These are phyloP conservation scores for Rhizopogon vulgaris DNA, from an alignment of 768 basidiomycete species.

Conservation along the genomic window DNA sequence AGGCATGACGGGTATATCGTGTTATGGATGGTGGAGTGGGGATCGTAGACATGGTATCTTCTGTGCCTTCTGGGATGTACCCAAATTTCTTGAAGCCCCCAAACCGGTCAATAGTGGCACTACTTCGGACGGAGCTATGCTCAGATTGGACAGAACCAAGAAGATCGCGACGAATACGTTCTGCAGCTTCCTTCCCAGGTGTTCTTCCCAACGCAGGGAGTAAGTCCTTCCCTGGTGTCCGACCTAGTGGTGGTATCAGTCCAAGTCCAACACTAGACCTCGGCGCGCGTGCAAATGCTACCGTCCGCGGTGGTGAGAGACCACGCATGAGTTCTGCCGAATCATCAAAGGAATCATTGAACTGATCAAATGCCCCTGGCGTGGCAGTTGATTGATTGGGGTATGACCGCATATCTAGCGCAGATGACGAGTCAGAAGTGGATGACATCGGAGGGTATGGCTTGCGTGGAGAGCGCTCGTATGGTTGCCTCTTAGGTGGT, in stretches of 20 bases:
- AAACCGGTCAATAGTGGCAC: constrained; percentile 6
- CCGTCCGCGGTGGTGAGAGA: constrained; percentile 50
- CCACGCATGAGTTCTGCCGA: constrained; percentile 33
- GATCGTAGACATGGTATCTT: constrained; percentile 64
- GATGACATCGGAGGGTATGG: constrained; percentile 31
- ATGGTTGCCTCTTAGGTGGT: constrained; percentile 28
- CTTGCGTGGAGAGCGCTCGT: constrained; percentile 23
- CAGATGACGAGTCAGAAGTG: constrained; percentile 19
- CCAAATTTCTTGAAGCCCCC: constrained; percentile 24
- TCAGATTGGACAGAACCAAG: constrained; percentile 47
- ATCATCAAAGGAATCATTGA: constrained; percentile 31
- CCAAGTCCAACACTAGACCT: constrained; percentile 26
- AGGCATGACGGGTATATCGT: constrained; percentile 47
- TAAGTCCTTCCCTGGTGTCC: constrained; percentile 61
- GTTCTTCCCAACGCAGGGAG: constrained; percentile 48
- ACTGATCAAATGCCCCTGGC: constrained; percentile 31
- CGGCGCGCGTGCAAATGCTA: constrained; percentile 42
- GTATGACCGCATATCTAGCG: constrained; percentile 49
- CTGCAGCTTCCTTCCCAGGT: constrained; percentile 66
- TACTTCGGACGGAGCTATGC: constrained; percentile 10
- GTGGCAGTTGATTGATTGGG: constrained; percentile 28
- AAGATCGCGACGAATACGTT: constrained; percentile 60
- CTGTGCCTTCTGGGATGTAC: constrained; percentile 23
- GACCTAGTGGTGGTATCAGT: constrained; percentile 35
- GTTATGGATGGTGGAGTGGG: constrained; percentile 68